Evolutionary conservation across 2,329 filamentous ascomycete genomes (phyloP).

Genomic region (Scedosporium aurantiacum): DNA sequence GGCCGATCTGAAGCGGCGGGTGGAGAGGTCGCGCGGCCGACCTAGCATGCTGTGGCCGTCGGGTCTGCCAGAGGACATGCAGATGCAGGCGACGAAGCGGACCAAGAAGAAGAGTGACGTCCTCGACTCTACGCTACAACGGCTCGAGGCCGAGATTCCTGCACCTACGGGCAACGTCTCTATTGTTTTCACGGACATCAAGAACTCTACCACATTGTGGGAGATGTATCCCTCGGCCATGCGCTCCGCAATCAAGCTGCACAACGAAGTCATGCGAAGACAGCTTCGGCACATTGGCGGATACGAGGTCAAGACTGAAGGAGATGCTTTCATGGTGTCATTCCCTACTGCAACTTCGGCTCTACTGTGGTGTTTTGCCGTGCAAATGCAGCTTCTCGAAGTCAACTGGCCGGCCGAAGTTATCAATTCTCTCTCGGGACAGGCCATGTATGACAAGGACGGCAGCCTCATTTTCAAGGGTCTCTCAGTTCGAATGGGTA

Average conservation of each 20-base stretch:
- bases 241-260: constrained; percentile 91
- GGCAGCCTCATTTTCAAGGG: constrained; percentile 86
- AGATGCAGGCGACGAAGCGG: constrained; percentile 53
- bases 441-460: constrained; percentile 72
- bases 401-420: constrained; percentile 92
- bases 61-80: constrained; percentile 57
- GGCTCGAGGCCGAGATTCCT: constrained; percentile 81
- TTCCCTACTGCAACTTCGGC: constrained; percentile 94
- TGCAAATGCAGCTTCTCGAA: constrained; percentile 78
- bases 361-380: constrained; percentile 90
- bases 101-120: constrained; percentile 55
- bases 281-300: constrained; percentile 89
- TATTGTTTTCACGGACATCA: constrained; percentile 98
- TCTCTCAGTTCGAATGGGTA: constrained; percentile 91
- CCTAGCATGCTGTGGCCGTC: constrained; percentile 71
- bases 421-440: constrained; percentile 72
- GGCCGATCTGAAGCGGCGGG: constrained; percentile 73
- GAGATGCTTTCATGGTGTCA: constrained; percentile 98
- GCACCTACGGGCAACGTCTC: constrained; percentile 83
- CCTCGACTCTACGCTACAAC: constrained; percentile 77
- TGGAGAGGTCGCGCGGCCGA: constrained; percentile 67
- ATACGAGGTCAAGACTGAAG: constrained; percentile 99
- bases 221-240: constrained; percentile 91
- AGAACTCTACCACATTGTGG: constrained; percentile 93
- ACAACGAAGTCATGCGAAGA: constrained; percentile 93